Base-by-base conservation (phyloP, 2,329 filamentous ascomycete genomes). In the Fusarium xyrophilum region DNA sequence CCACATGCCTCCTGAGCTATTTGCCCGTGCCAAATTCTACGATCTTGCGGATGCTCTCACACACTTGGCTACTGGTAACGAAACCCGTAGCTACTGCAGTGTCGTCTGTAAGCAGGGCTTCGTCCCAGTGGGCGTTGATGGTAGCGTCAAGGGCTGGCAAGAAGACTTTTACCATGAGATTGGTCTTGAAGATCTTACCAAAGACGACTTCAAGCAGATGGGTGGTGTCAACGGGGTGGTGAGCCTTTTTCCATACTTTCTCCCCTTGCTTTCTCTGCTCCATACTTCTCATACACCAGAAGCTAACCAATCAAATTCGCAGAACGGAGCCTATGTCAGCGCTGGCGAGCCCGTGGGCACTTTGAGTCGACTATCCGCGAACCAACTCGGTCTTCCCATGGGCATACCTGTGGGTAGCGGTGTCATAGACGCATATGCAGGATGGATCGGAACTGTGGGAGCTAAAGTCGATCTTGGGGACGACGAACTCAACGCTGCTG, bases 381-480 rank as follows among this genome's bases (percentile, higher is more conserved):
- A 84, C 48, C 91, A 97, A 69, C 88, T 99, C 64, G 95, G 96
- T 11, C 86, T 99, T 6, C 91, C 91, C 8, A 85, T 91, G 23
- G 95, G 94, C 39, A 96, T 97, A 72, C 93, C 96, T 21, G 91
- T 99, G 57, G 96, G 96, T 56, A 97, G 93, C 75, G 94, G 94
- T 79, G 96, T 99, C 68, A 99, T 99, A 76, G 96, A 99, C 78
- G 96, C 96, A 21, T 99, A 99, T 75, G 96, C 96, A 63, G 96
- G 96, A 68, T 99, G 96, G 96, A 96, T 99, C 72, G 96, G 96
- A 65, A 98, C 96, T 2, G 96, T 99, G n/a, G 96, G 96, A 61
- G 95, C 96, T 64, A 97, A 97, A 79, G 93, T 97, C 73, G 87
- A 93, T 70, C 86, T 96, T 19, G 84, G 85, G 40, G 73, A 77